A percentile compares a stretch with the other conserved stretches of the same genome.
Evolutionary conservation across 1,284 basidiomycete species (phyloP).

Genomic region (Austropuccinia psidii): DNA sequence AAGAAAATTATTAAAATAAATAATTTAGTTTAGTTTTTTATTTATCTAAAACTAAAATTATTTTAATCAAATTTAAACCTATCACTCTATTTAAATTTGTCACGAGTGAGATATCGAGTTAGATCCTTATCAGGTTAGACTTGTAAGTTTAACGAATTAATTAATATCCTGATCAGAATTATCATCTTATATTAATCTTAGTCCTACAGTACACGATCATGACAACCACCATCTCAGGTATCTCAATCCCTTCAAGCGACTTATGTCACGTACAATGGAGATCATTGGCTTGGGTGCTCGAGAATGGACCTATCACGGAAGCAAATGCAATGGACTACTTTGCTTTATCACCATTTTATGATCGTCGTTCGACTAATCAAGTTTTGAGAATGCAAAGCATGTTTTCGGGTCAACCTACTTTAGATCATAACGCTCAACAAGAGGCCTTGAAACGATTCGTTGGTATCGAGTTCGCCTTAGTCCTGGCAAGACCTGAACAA

Average conservation of each 20-base stretch:
- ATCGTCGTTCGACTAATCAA: slow-evolving; percentile 80
- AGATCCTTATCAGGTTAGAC: too few species aligned
- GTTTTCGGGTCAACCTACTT: slow-evolving; percentile 48
- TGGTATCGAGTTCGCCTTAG: slow-evolving; percentile 71
- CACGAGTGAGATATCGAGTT: too few species aligned
- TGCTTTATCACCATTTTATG: slow-evolving; percentile 74
- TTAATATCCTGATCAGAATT: too few species aligned
- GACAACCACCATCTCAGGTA: slow-evolving; percentile 17
- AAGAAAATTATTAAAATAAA: too few species aligned
- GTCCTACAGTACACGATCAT: too few species aligned
- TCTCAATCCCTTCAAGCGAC: slow-evolving; percentile 14
- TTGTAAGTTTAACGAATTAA: too few species aligned
- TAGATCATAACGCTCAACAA: slow-evolving; percentile 16
- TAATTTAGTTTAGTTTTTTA: too few species aligned
- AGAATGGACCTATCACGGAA: slow-evolving; percentile 38
- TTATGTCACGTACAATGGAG: slow-evolving; percentile 43
- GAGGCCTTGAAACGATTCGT: slow-evolving; percentile 60
- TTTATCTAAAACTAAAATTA: too few species aligned
- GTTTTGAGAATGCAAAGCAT: slow-evolving; percentile 71
- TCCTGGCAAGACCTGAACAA: slow-evolving; percentile 62
- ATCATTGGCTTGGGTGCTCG: slow-evolving; percentile 41
- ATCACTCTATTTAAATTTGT: too few species aligned
- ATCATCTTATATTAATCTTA: too few species aligned
- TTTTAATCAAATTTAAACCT: too few species aligned
- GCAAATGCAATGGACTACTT: slow-evolving; percentile 79